A percentile compares a stretch with the other conserved stretches of the same genome.
Conservation (phyloP, 1,284 basidiomycete genomes). For the Ganoderma lucidum region DNA sequence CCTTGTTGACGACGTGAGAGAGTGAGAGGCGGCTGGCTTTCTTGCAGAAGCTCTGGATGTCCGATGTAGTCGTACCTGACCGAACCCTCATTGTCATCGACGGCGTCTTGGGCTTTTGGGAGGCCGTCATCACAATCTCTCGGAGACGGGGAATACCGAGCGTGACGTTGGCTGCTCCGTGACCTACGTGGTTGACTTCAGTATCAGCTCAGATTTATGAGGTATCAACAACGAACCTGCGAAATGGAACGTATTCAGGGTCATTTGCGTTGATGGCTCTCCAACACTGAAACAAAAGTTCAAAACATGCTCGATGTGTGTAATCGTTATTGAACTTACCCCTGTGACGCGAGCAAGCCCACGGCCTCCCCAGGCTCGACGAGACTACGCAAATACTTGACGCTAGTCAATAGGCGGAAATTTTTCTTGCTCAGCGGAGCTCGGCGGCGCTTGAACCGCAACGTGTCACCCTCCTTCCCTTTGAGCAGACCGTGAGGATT, state of each 20-base stretch:
- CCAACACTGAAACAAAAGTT: conserved; percentile 73
- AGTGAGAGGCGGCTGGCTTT: conserved; percentile 87
- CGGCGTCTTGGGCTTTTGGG: conserved; percentile 95
- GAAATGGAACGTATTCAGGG: conserved; percentile 99
- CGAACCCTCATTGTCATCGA: conserved; percentile 94
- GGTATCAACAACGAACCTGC: conserved; percentile 67
- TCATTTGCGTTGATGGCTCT: conserved; percentile 99
- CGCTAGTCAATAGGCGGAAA: conserved; percentile 86
- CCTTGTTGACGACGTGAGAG: conserved; percentile 89
- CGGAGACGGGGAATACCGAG: conserved; percentile 98
- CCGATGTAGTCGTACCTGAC: conserved; percentile 57
- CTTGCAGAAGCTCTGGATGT: conserved; percentile 89
- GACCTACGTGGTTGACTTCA: conserved; percentile 60
- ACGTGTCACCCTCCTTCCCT: conserved; percentile 56
- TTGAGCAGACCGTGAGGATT: conserved; percentile 84
- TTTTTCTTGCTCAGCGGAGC: conserved; percentile 61
- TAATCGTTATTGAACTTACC: conserved; percentile 58
- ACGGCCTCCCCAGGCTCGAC: conserved; percentile 99
- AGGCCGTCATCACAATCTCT: conserved; percentile 99
- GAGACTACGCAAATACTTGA: conserved; percentile 92
- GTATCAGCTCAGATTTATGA: conserved; percentile 20
- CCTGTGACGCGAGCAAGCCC: conserved; percentile 96
- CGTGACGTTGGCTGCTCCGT: conserved; percentile 99
- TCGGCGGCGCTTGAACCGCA: conserved; percentile 54
- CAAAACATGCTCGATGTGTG: conserved; percentile 19